These are phyloP conservation scores for Edaphochlamys debaryana DNA, from an alignment of 139 green algal species.

Conservation along the genomic window DNA sequence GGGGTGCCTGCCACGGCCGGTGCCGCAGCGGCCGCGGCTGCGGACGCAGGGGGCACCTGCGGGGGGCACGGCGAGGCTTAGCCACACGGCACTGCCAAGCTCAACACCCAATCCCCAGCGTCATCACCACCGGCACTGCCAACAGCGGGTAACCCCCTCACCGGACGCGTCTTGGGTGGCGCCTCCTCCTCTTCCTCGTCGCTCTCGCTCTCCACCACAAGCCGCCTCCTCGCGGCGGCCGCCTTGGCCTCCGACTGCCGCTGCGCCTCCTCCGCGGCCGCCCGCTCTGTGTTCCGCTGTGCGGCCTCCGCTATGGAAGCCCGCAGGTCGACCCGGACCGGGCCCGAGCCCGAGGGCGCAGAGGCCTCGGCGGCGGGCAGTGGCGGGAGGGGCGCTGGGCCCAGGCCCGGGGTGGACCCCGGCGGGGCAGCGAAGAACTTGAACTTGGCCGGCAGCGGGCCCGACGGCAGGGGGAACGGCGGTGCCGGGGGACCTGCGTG, in stretches of 20 bases:
- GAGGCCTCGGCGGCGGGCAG: not conserved
- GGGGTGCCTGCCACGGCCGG: too few species aligned
- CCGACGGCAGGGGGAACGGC: not conserved
- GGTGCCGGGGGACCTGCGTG: too few species aligned
- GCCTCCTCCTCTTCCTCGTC: not conserved
- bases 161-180: not conserved
- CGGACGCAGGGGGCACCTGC: too few species aligned
- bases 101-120: too few species aligned
- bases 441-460: conserved; percentile 24
- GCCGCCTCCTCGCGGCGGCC: not conserved
- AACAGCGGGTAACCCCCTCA: not conserved
- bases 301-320: conserved; percentile 9
- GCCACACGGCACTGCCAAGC: too few species aligned
- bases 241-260: conserved; percentile 14
- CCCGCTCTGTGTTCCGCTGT: not conserved
- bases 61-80: too few species aligned
- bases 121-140: too few species aligned
- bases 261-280: not conserved
- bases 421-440: conserved; percentile 28
- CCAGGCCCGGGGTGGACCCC: not conserved
- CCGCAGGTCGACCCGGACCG: conserved; percentile 23
- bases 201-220: not conserved
- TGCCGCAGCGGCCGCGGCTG: too few species aligned
- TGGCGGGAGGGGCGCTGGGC: not conserved
- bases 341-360: not conserved